These are phyloP conservation scores for Cyclotella baltica DNA, from an alignment of 108 stramenopile genomes.

Conservation along the genomic window DNA sequence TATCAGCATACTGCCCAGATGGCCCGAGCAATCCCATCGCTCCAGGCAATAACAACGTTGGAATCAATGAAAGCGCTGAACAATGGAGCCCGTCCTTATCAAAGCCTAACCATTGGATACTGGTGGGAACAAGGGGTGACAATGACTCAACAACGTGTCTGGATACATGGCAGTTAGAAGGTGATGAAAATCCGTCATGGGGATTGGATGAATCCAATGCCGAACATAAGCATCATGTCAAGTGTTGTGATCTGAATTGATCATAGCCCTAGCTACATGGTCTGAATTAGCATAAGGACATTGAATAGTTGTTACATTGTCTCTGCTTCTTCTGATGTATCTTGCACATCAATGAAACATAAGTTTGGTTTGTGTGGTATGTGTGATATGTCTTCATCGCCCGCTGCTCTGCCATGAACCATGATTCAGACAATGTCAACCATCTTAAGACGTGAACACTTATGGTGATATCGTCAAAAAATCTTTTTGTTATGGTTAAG, in stretches of 20 bases:
- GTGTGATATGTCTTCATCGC: no score
- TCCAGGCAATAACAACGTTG: constrained; percentile 15
- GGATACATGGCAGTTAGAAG: constrained; percentile 22
- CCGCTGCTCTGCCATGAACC: neutral
- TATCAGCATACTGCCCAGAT: constrained; percentile 34
- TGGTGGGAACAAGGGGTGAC: constrained; percentile 26
- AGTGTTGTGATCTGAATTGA: constrained; percentile 30
- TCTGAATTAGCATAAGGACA: no score
- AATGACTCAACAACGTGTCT: constrained; percentile 26
- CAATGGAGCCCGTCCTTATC: constrained; percentile 40
- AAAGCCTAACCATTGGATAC: constrained; percentile 36
- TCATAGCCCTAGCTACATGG: no score
- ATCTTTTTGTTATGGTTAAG: no score
- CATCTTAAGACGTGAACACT: no score
- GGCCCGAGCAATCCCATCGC: constrained; percentile 25
- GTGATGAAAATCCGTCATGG: constrained; percentile 32
- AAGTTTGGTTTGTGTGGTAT: no score
- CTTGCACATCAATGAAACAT: no score
- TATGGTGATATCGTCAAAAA: no score
- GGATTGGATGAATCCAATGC: constrained; percentile 33
- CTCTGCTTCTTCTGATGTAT: no score
- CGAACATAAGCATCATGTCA: constrained; percentile 25
- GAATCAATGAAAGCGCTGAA: constrained; percentile 16
- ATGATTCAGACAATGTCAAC: neutral
- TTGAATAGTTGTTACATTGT: no score